Evolutionary conservation across 768 basidiomycete species (phyloP).

Genomic region (Arthromyces matolae): DNA sequence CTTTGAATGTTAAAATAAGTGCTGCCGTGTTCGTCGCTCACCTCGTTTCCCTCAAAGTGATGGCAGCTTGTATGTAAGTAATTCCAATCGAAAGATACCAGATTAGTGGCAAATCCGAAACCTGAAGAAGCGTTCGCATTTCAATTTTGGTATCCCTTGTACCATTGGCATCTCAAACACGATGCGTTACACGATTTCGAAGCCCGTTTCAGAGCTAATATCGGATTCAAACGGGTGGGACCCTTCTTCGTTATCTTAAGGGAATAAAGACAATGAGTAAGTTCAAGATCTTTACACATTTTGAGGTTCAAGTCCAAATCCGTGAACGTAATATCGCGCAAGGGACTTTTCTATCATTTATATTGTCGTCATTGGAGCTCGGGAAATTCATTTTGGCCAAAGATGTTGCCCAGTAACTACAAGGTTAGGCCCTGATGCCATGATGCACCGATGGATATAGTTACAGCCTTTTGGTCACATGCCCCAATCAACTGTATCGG

Average conservation of each 20-base stretch:
- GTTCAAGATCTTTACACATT: neutral
- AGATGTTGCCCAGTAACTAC: neutral
- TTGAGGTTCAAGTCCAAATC: constrained; percentile 4
- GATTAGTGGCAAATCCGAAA: neutral
- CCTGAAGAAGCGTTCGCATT: neutral
- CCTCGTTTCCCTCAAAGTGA: too few relatives aligned
- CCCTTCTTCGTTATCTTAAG: constrained; percentile 11
- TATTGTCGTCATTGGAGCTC: constrained; percentile 12
- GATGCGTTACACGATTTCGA: constrained; percentile 1
- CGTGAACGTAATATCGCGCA: constrained; percentile 10
- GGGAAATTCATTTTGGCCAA: constrained; percentile 6
- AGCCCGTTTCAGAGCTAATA: constrained; percentile 1
- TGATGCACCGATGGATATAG: constrained; percentile 12
- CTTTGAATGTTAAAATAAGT: too few relatives aligned
- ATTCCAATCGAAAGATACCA: too few relatives aligned
- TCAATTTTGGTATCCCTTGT: too few relatives aligned
- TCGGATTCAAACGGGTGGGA: neutral
- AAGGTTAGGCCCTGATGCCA: constrained; percentile 5
- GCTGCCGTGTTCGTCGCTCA: too few relatives aligned
- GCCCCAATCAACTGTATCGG: constrained; percentile 26
- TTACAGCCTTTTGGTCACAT: constrained; percentile 26
- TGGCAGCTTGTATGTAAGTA: too few relatives aligned
- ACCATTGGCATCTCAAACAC: too few relatives aligned
- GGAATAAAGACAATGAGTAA: neutral
- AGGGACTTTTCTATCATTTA: neutral